A percentile compares a stretch with the other conserved stretches of the same genome.
Conservation (phyloP, 345 rosid genomes). For the Gossypioides kirkii region DNA sequence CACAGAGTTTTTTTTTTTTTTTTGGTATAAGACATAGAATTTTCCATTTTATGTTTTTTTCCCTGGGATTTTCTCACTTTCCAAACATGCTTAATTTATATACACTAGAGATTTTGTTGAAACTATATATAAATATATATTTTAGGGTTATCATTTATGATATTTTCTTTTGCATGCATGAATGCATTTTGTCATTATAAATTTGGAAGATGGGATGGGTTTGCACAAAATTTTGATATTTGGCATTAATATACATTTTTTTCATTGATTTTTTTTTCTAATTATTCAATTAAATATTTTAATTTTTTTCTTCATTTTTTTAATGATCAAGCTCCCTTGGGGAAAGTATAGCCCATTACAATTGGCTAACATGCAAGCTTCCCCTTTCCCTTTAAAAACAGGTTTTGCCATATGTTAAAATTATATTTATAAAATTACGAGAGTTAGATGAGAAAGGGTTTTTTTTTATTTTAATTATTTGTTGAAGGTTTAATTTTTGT, state of each 20-base stretch:
- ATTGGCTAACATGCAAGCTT: background rate
- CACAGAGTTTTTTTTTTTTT: background rate
- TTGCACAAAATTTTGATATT: background rate
- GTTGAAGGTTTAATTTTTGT: no score
- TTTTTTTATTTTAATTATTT: no score
- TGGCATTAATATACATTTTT: background rate
- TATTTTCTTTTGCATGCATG: background rate
- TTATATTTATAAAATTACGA: no score
- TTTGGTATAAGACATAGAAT: conserved; percentile 2
- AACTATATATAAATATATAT: background rate
- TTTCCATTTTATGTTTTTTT: background rate
- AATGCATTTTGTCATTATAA: background rate
- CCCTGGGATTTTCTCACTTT: background rate
- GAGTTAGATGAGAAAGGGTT: no score
- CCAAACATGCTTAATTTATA: background rate
- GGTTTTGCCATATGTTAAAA: background rate
- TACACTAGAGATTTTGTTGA: background rate
- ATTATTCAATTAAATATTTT: background rate
- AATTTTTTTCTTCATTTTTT: background rate
- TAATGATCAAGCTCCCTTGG: background rate
- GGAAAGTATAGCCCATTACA: background rate
- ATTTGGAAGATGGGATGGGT: no score
- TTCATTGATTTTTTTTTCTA: background rate
- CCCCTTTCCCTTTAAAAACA: background rate
- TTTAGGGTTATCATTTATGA: no score